Evolutionary conservation across 805 yeast genomes (phyloP), one percentile per base, ranked within the genome.

Genomic region (Metschnikowia sp.): DNA sequence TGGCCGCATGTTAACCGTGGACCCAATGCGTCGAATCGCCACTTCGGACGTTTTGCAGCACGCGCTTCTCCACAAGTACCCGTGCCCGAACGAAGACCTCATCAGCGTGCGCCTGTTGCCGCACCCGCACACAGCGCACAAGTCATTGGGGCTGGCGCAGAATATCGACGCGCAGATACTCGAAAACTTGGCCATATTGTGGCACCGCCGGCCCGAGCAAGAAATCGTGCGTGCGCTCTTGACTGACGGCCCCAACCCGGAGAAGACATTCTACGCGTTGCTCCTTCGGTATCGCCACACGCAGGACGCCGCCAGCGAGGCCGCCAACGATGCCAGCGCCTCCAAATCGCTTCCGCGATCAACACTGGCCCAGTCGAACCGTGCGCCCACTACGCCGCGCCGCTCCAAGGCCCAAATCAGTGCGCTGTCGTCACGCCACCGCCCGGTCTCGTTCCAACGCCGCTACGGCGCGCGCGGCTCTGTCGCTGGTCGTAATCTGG

Each of bases 11-110:
- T 68, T 87, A 36, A 77, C 82, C 30, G 83, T 84, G 15, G 78
- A 87, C 57, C 96, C 97, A 6, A 72, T 69, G 29, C 75, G 79
- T 54, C 78, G 97, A 68, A 78, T 88, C 32, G 73, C 81, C 40
- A 88, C 94, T 6, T 78, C 77, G 22, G 77, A 78, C 42, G 84
- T 90, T 19, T 69, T 87, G 40, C 58, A 65, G 35, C 88, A 84
- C 64, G 80, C 82, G 10, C 71, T 84, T 47, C 61, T 82, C 44
- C 55, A 51, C 40, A 79, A 79, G 60, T 79, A 79, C 55, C 81
- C 82, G 7, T 70, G 71, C 44, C 69, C 74, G 10, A 67, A 69
- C 48, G 72, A 72, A 56, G 78, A 74, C 55, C 68, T 72, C 47
- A 75, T 61, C 52, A 68, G 63, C 68, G 75, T 69, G 32, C 68